Evolutionary conservation across 768 basidiomycete genomes (phyloP).

Genomic region (Podaxis mareebaensis): DNA sequence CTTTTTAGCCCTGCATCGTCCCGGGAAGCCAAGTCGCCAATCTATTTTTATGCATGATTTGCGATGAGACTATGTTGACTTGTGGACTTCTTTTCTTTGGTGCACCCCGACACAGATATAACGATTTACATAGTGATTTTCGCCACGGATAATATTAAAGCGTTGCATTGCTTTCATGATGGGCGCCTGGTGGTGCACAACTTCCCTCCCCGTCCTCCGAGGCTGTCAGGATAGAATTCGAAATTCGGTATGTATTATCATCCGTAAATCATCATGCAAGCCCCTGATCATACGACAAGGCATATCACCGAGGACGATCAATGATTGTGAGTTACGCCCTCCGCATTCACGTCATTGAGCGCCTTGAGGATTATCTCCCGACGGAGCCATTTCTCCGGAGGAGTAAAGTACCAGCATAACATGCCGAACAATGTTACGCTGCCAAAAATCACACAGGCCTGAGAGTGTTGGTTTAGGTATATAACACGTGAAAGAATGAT

Average conservation of each 20-base stretch:
- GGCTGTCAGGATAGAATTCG: neutral
- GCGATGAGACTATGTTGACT: neutral
- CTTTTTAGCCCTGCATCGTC: neutral
- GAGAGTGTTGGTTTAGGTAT: constrained; percentile 4
- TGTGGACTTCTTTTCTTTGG: neutral
- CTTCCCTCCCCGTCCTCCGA: neutral
- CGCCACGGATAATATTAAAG: neutral
- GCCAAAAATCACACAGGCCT: constrained; percentile 81
- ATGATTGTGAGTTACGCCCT: neutral
- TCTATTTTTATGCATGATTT: neutral
- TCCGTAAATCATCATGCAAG: neutral
- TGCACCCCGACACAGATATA: neutral
- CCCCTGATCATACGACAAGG: neutral
- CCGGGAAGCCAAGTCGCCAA: neutral
- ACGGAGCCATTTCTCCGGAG: constrained; percentile 79
- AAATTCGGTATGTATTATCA: neutral
- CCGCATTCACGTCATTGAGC: constrained; percentile 32
- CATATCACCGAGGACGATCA: constrained; percentile 2
- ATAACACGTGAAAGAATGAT: constrained; percentile 4
- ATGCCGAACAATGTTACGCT: constrained; percentile 77
- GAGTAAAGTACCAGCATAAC: constrained; percentile 76
- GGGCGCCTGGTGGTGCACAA: too few relatives aligned
- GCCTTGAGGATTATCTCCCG: constrained; percentile 59
- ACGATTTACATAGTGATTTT: neutral
- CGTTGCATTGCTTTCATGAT: neutral